These are phyloP conservation scores for Limnanthes douglasii DNA, from an alignment of 345 rosid species.

Conservation along the genomic window DNA sequence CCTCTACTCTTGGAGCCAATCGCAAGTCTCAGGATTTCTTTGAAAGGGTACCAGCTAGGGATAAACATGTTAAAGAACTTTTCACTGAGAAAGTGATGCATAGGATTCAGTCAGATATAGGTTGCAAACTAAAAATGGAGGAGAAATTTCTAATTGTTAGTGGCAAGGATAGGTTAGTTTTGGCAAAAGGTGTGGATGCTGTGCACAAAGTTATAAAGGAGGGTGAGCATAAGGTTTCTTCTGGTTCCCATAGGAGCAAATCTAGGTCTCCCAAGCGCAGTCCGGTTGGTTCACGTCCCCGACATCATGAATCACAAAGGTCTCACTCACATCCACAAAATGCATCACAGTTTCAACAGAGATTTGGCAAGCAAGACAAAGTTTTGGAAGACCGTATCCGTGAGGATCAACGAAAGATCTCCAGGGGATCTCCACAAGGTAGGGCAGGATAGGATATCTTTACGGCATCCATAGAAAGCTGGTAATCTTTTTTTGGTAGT, in stretches of 20 bases:
- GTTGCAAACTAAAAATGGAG: conserved; percentile 88
- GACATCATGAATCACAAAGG: conserved; percentile 54
- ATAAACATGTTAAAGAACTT: conserved; percentile 51
- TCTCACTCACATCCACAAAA: conserved; percentile 37
- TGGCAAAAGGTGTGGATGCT: conserved; percentile 95
- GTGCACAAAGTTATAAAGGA: conserved; percentile 76
- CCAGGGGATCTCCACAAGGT: conserved; percentile 97
- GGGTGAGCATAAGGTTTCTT: conserved; percentile 46
- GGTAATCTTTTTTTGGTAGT: conserved; percentile 34
- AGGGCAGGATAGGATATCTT: conserved; percentile 76
- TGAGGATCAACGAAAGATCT: conserved; percentile 48
- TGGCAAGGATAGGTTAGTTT: conserved; percentile 82
- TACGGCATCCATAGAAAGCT: conserved; percentile 41
- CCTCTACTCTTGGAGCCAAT: conserved; percentile 91
- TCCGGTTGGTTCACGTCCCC: conserved; percentile 48
- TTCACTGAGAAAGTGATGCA: conserved; percentile 72
- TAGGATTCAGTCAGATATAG: conserved; percentile 63
- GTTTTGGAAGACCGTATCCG: conserved; percentile 49
- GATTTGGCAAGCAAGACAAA: conserved; percentile 63
- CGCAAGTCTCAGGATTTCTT: conserved; percentile 87
- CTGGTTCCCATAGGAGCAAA: conserved; percentile 55
- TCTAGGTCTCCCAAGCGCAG: conserved; percentile 74
- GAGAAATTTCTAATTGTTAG: conserved; percentile 90
- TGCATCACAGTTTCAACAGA: conserved; percentile 48
- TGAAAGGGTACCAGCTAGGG: conserved; percentile 92